Base-by-base conservation (phyloP, 1,284 basidiomycete genomes). In the Ganoderma leucocontextum region DNA sequence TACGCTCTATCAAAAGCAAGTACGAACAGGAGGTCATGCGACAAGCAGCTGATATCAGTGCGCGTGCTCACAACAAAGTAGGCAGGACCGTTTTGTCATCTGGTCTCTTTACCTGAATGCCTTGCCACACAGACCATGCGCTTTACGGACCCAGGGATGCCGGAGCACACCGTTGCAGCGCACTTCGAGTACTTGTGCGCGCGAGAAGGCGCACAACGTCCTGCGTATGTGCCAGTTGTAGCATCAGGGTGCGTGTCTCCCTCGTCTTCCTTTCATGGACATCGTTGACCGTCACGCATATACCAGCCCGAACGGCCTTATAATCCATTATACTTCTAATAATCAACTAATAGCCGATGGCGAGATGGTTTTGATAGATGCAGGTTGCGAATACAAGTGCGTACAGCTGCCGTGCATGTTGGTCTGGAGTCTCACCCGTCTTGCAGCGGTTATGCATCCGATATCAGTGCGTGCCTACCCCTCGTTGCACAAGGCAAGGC, bases 211-310 rank as follows among this genome's bases (percentile, higher is more conserved):
- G 87, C 94, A 25, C 91, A 95, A 77, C 86, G 96, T 53, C 88
- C 90, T 58, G 96, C 96, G 13, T 98, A 98, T 77, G 96, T 98
- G 0, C 97, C 97, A 19, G 96, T 98, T 4, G 94, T 97, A 41
- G 96, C 95, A 6, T 95, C 94, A 2, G 96, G 96, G 93, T 94
- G 77, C 74, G 87, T 4, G 29, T 17, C 17, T 22, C 49, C n/a
- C 66, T 68, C 29, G 53, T 13, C 2, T 13, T 29, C 42, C 2
- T 35, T 53, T 8, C 47, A 19, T 25, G 44, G 44, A 19, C n/a
- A 36, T 59, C 35, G 35, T 22, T 69, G 55, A 52, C 33, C 13
- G 19, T 19, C 39, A 57, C 67, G 59, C 39, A 17, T 53, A 33
- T 33, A 19, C 13, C 69, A 95, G 94, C 39, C 87, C 92, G 2